Evolutionary conservation across 2,329 filamentous ascomycete genomes (phyloP), one percentile per base, ranked within the genome.

Genomic region (Orbilia blumenaviensis): DNA sequence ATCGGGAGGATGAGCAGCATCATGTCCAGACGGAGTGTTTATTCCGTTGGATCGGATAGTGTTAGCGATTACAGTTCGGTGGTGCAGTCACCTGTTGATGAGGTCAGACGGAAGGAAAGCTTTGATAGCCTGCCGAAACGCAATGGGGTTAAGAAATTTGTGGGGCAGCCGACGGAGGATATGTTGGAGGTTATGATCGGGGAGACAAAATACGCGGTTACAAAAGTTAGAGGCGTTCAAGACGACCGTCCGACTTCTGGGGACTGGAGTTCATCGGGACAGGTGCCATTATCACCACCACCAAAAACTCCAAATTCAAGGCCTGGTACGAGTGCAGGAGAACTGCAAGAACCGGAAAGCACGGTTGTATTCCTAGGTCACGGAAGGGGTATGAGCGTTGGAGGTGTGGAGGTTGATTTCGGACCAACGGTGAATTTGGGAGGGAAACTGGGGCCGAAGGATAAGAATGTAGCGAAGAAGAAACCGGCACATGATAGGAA

Each of bases 81-180:
- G 29, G 64, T 66, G 25, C 27, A 29, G 6, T 60, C 38, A 3
- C 64, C 64, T 3, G 72, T 66, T n/a, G 58, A 68, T 0, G 46
- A 25, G 14, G 16, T 25, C n/a, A 58, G n/a, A 46, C 44, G 25
- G 46, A 29, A 7, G 0, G 21, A 14, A 12, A 42, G 16, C 21
- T 56, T 38, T 56, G 71, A 68, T n/a, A 36, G 21, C 2, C 18
- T 66, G 10, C 72, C 72, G 50, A 56, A 48, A 16, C 48, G 72
- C 16, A 69, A 25, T 21, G 72, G 72, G 14, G 54, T 56, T 23
- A 76, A 66, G 64, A 76, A 76, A 27, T 76, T 60, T 61, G 72
- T 76, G 29, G 72, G 72, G 5, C 72, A 69, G 50, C 72, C 72
- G 58, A 76, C 72, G 14, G 72, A 76, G 38, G 72, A 76, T 25